Conservation (phyloP, 257 asterid species). For the Apocynum venetum region DNA sequence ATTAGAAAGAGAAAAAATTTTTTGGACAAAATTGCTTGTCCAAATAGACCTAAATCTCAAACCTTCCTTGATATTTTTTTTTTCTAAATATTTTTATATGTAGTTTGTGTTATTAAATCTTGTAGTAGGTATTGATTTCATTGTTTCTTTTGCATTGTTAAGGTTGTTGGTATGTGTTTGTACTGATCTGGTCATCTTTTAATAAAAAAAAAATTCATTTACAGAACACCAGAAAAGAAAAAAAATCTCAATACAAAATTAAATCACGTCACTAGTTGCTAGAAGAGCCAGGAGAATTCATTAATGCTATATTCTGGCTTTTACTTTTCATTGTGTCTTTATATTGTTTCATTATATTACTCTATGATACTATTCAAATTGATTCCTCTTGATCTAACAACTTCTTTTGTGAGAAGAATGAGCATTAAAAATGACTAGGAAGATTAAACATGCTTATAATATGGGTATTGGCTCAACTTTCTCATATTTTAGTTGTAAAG, state of each 20-base stretch:
- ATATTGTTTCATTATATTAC: not conserved
- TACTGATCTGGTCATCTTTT: too few relatives aligned
- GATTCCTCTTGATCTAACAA: not conserved
- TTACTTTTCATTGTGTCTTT: not conserved
- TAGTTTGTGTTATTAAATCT: too few relatives aligned
- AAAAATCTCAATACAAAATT: not conserved
- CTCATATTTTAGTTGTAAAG: not conserved
- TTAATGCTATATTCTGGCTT: not conserved
- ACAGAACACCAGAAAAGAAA: not conserved
- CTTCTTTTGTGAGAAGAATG: not conserved
- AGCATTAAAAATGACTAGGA: not conserved
- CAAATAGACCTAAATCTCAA: too few relatives aligned
- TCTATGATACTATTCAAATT: not conserved
- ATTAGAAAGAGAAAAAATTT: too few relatives aligned
- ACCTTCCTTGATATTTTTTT: too few relatives aligned
- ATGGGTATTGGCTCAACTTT: not conserved
- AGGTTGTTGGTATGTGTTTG: too few relatives aligned
- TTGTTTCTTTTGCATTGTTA: too few relatives aligned
- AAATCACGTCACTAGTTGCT: not conserved
- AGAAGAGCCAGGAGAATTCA: not conserved
- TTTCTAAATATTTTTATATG: too few relatives aligned
- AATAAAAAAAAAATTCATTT: too few relatives aligned
- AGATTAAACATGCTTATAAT: not conserved
- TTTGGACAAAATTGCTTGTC: too few relatives aligned
- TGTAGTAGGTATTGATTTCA: too few relatives aligned